A percentile compares a stretch with the other conserved stretches of the same genome.
Conservation (phyloP, 257 asterid genomes). For the Solanum microdontum region DNA sequence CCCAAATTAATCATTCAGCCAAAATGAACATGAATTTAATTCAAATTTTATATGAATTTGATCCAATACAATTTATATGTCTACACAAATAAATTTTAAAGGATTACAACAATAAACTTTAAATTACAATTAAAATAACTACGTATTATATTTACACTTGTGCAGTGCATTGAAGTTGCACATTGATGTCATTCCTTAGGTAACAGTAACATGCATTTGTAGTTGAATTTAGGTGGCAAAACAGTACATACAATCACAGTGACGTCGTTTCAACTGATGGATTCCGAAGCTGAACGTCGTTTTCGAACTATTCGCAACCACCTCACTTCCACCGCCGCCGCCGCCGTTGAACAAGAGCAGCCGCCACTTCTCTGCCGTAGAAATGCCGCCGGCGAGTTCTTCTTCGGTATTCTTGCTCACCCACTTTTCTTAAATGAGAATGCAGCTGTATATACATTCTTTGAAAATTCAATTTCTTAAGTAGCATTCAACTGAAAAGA, state of each 20-base stretch:
- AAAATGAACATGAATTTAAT: too few species aligned
- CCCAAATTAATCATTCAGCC: too few species aligned
- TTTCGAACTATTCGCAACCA: conserved; percentile 27
- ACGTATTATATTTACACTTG: not conserved
- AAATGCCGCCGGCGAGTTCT: not conserved
- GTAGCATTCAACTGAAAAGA: not conserved
- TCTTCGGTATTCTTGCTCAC: not conserved
- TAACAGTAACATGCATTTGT: not conserved
- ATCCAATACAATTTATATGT: too few species aligned
- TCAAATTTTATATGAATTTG: too few species aligned
- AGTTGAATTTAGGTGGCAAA: not conserved
- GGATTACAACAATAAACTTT: too few species aligned
- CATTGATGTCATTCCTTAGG: not conserved
- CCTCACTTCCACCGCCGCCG: conserved; percentile 11
- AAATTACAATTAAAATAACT: too few species aligned
- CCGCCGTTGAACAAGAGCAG: not conserved
- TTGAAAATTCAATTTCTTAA: conserved; percentile 6
- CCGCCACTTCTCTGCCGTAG: conserved; percentile 27
- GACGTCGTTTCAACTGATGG: conserved; percentile 7
- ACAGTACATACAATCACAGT: not conserved
- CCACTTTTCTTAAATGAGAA: not conserved
- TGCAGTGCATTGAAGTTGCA: too few species aligned
- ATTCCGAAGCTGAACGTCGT: conserved; percentile 31
- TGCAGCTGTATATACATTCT: not conserved
- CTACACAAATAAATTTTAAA: too few species aligned